Evolutionary conservation across 352 stramenopile genomes (phyloP), one percentile per base, ranked within the genome.

Genomic region (Pythium dissimile): DNA sequence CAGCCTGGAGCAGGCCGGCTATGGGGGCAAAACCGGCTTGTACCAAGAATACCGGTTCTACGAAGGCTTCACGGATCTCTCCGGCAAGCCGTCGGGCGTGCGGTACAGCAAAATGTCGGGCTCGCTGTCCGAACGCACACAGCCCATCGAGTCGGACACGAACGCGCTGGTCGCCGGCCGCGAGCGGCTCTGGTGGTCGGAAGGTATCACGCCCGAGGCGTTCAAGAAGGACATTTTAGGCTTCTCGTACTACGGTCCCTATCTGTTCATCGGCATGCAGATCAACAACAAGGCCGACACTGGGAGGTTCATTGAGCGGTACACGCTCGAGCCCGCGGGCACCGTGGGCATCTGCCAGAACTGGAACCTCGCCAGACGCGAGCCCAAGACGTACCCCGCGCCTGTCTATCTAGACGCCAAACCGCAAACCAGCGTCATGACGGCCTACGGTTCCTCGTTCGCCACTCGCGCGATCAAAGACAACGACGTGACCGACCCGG

Each of bases 51-150:
- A 38, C 35, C 43, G 20, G 10, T 53, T 48, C 12, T 47, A 53
- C 13, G 37, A 54, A 32, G 62, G 62, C 35, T 69, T 69, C 26
- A 53, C 20, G 8, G 62, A 69, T n/a, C 24, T 69, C 37, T 66
- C 55, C 28, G 62, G 62, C 2, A 59, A 44, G 47, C 62, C 31
- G 18, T 64, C 62, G 3, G 62, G 62, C 12, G 41, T 57, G 28
- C 43, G 62, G 10, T 56, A 64, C 27, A 64, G 46, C 15, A 46
- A 48, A 11, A 61, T 69, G 54, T 50, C 49, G 23, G 62, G 62
- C n/a, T 56, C 59, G 6, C 21, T 68, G 13, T 54, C 57, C 0
- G 35, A 65, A 12, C 57, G 57, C n/a, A 65, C 57, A 7, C 57
- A 65, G 28, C 48, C 57, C 0, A 43, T 42, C 13, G 57, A 65